Base-by-base conservation (phyloP, 768 basidiomycete genomes). In the Mycena leptocephala region DNA sequence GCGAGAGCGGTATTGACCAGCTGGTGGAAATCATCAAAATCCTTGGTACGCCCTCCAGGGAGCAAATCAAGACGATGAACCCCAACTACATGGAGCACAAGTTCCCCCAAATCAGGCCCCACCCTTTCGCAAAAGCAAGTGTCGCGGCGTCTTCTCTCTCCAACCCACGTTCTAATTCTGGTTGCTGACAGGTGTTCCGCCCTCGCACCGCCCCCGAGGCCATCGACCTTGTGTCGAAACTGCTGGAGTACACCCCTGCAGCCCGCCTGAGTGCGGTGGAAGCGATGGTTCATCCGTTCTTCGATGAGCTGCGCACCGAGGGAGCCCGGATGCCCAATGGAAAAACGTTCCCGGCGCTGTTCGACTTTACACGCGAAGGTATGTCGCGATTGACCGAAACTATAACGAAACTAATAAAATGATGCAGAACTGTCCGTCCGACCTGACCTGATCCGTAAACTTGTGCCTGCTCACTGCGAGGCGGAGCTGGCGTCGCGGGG, bases 61-160 rank as follows among this genome's bases (percentile, higher is more conserved):
- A 99, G 84, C 98, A 99, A 86, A 99, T 99, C 92, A 99, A 99
- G 93, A 99, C 98, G 80, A 99, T 99, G 98, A 99, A 99, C 87
- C 98, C 98, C 70, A 99, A 99, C 88, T 99, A 99, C 87, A 99
- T 99, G 98, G 98, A 99, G 84, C 98, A 99, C 92, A 99, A 99
- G 87, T 99, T 99, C 90, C 98, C 98, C 2, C 98, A 99, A 87
- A 99, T 99, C 90, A 97, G 98, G 84, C 97, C 97, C n/a, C 98
- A 99, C 83, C 97, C 97, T 0, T 99, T 99, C 89, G 95, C 94
- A 83, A 99, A 99, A 93, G 96, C 96, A 74, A 32, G 86, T 83
- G 24, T 55, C 24, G 11, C 35, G n/a, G n/a, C n/a, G n/a, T n/a
- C 58, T 64, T 37, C 46, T 37, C 71, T 41, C 68, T 22, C 22